phyloP scores from a whole-genome alignment of 2,329 filamentous ascomycete species.

The Eutypella sp. region DNA sequence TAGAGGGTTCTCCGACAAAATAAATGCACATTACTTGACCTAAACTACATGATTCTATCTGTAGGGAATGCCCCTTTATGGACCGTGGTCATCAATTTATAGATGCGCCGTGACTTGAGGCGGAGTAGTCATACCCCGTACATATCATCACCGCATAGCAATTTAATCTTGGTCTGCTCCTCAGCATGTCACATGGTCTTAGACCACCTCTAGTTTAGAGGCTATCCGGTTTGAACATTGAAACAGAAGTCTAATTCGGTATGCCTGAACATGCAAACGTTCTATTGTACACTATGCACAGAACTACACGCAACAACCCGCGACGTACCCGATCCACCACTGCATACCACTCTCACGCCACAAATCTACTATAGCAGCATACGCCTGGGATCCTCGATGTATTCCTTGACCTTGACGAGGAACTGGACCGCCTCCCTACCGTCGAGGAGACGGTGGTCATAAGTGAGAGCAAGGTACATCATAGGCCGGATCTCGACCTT shows the following conservation, averaged over 20 bases:
- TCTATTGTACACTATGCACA: slow-evolving; percentile 1
- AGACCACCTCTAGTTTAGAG: no score
- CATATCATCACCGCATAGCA: no score
- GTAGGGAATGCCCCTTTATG: no score
- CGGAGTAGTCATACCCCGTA: no score
- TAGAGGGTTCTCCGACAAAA: no score
- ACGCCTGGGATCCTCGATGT: slow-evolving; percentile 88
- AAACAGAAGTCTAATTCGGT: not conserved
- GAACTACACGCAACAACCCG: not conserved
- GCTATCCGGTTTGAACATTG: no score
- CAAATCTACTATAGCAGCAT: slow-evolving; percentile 64
- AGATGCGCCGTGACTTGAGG: no score
- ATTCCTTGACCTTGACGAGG: slow-evolving; percentile 95
- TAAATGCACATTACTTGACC: no score
- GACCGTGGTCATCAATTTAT: no score
- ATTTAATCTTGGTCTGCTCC: no score
- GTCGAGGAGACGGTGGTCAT: slow-evolving; percentile 93
- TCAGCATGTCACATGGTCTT: no score
- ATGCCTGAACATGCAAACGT: not conserved
- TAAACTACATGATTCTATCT: no score
- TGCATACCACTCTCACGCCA: not conserved
- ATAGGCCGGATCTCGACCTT: slow-evolving; percentile 97
- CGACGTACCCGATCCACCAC: not conserved
- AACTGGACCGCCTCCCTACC: slow-evolving; percentile 95
- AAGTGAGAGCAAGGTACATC: slow-evolving; percentile 98